These are phyloP conservation scores for Fusarium sterilihyphosum DNA, from an alignment of 2,329 filamentous ascomycete genomes.

Conservation along the genomic window DNA sequence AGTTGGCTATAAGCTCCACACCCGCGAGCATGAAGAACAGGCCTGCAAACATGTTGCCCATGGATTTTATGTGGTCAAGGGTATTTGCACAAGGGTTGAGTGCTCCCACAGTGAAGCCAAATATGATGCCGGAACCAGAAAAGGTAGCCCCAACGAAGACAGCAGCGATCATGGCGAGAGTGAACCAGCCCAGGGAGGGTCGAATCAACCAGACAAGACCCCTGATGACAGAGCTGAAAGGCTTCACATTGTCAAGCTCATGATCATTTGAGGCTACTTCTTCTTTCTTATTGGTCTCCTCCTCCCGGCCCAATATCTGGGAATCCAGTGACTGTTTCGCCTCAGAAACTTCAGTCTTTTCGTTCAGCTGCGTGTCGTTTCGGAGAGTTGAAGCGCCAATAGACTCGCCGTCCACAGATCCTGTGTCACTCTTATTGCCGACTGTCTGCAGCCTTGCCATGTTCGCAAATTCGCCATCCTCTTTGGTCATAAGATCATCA, in stretches of 20 bases:
- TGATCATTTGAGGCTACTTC: conserved; percentile 44
- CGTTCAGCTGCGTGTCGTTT: conserved; percentile 8
- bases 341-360: conserved; percentile 23
- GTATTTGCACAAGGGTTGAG: conserved; percentile 58
- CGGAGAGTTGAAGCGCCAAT: conserved; percentile 24
- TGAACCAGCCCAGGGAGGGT: conserved; percentile 51
- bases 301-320: neutral
- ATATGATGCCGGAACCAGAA: conserved; percentile 63
- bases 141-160: conserved; percentile 65
- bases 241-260: conserved; percentile 51
- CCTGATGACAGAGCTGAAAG: conserved; percentile 50
- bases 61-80: conserved; percentile 49
- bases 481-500: conserved; percentile 63
- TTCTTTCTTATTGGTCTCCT: conserved; percentile 17
- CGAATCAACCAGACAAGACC: conserved; percentile 51
- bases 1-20: conserved; percentile 61
- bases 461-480: conserved; percentile 60
- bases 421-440: conserved; percentile 41
- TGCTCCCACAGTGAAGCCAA: conserved; percentile 53
- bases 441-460: conserved; percentile 59
- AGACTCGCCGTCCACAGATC: conserved; percentile 42
- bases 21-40: conserved; percentile 65
- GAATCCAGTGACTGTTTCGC: conserved; percentile 1
- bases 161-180: conserved; percentile 53
- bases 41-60: conserved; percentile 59